Base-by-base conservation (phyloP, 331 rosid species). In the Acacia pycnantha region DNA sequence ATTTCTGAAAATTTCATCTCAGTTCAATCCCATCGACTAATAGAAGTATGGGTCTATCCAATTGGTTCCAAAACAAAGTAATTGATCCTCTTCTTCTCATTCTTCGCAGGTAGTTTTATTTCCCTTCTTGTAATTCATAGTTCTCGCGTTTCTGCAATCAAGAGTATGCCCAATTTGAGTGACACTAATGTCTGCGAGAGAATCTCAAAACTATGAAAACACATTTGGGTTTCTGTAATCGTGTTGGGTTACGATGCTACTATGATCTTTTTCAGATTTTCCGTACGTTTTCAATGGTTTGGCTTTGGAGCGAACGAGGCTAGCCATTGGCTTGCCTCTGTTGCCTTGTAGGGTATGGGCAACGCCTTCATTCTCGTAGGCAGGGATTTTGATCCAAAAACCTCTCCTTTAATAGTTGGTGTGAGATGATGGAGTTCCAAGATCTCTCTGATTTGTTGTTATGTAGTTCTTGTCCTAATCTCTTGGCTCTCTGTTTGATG, bases 1-100 rank as follows among this genome's bases (percentile, higher is more conserved):
- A 15, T 46, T 47, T 70, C 6, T 6, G 14, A 6, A 21, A 22
- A 51, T 74, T 21, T 74, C 19, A 21, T 21, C 66, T 11, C 78
- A 31, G 12, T 16, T 47, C 56, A 53, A 73, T 51, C 64, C 10
- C 8, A 9, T 47, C 62, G 26, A 50, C 48, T 5, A n/a, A 44
- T 44, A 24, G 83, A 8, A 37, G 4, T 48, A 12, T 56, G 31
- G 88, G 87, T 56, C 22, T 79, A 74, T 73, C 77, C 53, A 48
- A 69, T 47, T 91, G 95, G 95, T 79, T 91, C 51, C 86, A 83
- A 48, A 81, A 40, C 64, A 89, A 89, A 84, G 59, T 91, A 70
- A 84, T 82, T 10, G 91, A 89, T 86, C 95, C 95, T 77, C 86
- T 91, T 35, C 50, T 79, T 77, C 89, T 84, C 76, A 89, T 91